Conservation (phyloP, 352 stramenopile species). For the Plasmopara halstedii region DNA sequence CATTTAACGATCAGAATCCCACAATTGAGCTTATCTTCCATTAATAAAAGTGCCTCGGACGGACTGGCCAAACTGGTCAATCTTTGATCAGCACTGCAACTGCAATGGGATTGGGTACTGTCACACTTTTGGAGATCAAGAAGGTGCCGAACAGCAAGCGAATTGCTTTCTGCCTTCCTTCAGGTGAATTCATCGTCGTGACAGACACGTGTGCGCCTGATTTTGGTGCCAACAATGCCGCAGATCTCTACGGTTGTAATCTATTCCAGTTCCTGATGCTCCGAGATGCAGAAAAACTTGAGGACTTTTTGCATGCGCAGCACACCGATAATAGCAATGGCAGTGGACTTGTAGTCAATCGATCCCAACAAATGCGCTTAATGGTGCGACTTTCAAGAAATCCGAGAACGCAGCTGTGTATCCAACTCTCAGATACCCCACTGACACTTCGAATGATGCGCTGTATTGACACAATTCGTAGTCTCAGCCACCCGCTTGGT, state of each 20-base stretch:
- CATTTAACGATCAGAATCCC: no score
- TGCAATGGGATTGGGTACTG: constrained; percentile 37
- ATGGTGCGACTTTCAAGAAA: constrained; percentile 32
- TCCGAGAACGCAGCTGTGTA: constrained; percentile 29
- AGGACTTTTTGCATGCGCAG: constrained; percentile 44
- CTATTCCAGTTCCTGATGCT: constrained; percentile 48
- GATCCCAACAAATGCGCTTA: constrained; percentile 30
- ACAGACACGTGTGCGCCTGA: constrained; percentile 34
- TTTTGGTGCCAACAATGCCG: constrained; percentile 25
- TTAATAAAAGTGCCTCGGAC: not conserved
- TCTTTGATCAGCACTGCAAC: not conserved
- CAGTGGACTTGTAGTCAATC: constrained; percentile 10
- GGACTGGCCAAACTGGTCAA: not conserved
- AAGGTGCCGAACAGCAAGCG: constrained; percentile 35
- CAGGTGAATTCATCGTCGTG: constrained; percentile 70
- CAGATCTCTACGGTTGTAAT: constrained; percentile 54
- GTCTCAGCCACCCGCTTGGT: constrained; percentile 26
- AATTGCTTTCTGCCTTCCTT: constrained; percentile 60
- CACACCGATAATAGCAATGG: not conserved
- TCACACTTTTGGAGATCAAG: constrained; percentile 62
- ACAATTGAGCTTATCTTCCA: no score
- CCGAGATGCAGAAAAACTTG: constrained; percentile 50
- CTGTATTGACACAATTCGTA: constrained; percentile 70
- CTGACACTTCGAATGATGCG: constrained; percentile 67
- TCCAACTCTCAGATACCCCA: constrained; percentile 50